Evolutionary conservation across 495 filamentous ascomycete genomes (phyloP).

Genomic region (Peziza echinospora): DNA sequence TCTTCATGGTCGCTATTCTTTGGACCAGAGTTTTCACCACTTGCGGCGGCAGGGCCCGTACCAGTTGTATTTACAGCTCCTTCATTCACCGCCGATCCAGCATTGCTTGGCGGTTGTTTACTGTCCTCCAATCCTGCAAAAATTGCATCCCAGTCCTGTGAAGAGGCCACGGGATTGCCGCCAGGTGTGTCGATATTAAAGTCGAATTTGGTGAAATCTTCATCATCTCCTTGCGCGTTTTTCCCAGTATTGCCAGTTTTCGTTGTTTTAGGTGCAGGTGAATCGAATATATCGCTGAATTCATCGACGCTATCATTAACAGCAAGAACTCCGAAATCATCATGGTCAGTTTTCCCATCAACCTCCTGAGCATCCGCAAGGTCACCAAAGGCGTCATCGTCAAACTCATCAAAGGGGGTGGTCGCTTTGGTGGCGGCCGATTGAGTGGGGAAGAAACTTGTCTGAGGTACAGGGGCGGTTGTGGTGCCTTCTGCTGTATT

Average conservation of each 20-base stretch:
- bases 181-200: conserved; percentile 15
- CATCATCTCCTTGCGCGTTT: conserved; percentile 35
- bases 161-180: conserved; percentile 21
- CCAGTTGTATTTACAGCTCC: neutral
- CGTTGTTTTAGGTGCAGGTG: conserved; percentile 31
- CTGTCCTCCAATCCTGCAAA: conserved; percentile 51
- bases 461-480: too few species aligned
- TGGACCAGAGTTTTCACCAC: conserved; percentile 50
- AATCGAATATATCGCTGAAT: conserved; percentile 44
- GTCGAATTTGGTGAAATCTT: conserved; percentile 25
- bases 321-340: conserved; percentile 50
- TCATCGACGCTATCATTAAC: conserved; percentile 28
- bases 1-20: conserved; percentile 56
- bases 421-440: conserved; percentile 18
- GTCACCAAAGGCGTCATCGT: conserved; percentile 68
- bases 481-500: too few species aligned
- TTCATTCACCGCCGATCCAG: conserved; percentile 13
- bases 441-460: conserved; percentile 14
- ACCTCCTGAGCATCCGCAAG: conserved; percentile 76
- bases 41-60: conserved; percentile 21
- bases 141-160: conserved; percentile 88
- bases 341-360: conserved; percentile 46
- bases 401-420: conserved; percentile 43
- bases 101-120: conserved; percentile 21
- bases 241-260: conserved; percentile 20